Evolutionary conservation across 2,329 filamentous ascomycete genomes (phyloP), one percentile per base, ranked within the genome.

Genomic region (Clonostachys byssicola): DNA sequence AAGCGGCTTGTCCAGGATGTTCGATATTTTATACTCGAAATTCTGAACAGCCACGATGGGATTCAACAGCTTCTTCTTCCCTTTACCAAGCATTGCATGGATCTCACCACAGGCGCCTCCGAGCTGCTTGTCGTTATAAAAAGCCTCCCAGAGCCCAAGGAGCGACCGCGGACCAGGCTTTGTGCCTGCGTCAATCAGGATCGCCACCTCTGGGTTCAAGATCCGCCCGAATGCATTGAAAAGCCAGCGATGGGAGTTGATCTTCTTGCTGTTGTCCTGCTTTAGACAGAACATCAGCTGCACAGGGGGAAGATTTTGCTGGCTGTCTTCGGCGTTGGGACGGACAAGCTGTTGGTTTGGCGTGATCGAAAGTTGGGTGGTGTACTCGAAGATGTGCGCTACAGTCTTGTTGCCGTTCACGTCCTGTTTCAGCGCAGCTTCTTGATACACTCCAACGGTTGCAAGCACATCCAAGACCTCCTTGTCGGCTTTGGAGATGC

Each of bases 271-370:
- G 77, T 96, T 96, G 80, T 94, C 90, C 66, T 92, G 88, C 77
- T 96, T 96, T 66, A 96, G 68, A 63, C 91, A 96, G 76, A 96
- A 96, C 69, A 96, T 95, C 84, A 96, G 94, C 77, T 96, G 91
- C 34, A 95, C 90, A 0, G 91, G 91, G 6, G 91, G 91, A 34
- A 96, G 78, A 1, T 88, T 95, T 57, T 79, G 9, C 12, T 13
- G 14, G 36, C 12, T 39, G 44, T 94, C 89, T 3, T 39, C 36
- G 8, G 14, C 36, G 8, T 39, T 81, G 4, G 91, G 91, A n/a
- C 90, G 86, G 61, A 95, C 91, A 47, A 96, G 84, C 74, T 95
- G 89, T 72, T 96, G 91, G 65, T 83, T 90, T 10, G 91, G 83
- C 9, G 91, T 96, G 47, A 96, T 91, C 1, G 91, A 96, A 52